A percentile compares a stretch with the other conserved stretches of the same genome.
Conservation (phyloP, 2,329 filamentous ascomycete species). For the Colletotrichum sp. region DNA sequence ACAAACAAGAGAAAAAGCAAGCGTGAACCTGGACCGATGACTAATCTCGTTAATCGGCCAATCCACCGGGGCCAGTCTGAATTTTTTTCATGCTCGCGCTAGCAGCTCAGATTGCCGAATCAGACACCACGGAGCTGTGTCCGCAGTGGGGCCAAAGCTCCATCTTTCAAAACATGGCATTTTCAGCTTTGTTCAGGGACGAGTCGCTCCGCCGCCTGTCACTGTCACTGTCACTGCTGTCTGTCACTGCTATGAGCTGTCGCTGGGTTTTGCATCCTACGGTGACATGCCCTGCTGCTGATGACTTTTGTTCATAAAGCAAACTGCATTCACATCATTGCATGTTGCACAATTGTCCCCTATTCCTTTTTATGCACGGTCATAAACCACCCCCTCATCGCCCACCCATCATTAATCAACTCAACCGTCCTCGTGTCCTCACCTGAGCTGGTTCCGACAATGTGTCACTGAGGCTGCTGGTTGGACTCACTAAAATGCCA, state of each 20-base stretch:
- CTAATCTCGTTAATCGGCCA: slow-evolving; percentile 12
- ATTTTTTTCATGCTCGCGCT: slow-evolving; percentile 7
- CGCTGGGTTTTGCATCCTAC: neutral
- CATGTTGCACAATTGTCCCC: neutral
- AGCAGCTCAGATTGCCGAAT: neutral
- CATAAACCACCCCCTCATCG: neutral
- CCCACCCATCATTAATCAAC: neutral
- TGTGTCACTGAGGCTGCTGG: neutral
- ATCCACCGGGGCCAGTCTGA: slow-evolving; percentile 3
- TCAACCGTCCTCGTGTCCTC: neutral
- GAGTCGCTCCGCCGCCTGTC: neutral
- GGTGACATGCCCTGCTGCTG: neutral
- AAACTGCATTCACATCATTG: neutral
- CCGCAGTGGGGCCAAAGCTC: slow-evolving; percentile 1
- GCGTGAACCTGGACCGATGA: neutral
- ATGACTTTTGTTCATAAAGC: neutral
- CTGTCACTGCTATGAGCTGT: neutral
- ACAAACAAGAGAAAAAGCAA: slow-evolving; percentile 12
- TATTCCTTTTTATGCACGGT: neutral
- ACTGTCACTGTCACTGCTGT: neutral
- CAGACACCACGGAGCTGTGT: neutral
- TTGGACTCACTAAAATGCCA: neutral
- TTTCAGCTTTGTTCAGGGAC: neutral
- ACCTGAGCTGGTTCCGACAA: neutral
- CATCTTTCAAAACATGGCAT: neutral